Percentiles rank a stretch among this genome's conserved stretches.
These are phyloP conservation scores for Nicotiana tabacum DNA, from an alignment of 257 asterid genomes.

Conservation along the genomic window DNA sequence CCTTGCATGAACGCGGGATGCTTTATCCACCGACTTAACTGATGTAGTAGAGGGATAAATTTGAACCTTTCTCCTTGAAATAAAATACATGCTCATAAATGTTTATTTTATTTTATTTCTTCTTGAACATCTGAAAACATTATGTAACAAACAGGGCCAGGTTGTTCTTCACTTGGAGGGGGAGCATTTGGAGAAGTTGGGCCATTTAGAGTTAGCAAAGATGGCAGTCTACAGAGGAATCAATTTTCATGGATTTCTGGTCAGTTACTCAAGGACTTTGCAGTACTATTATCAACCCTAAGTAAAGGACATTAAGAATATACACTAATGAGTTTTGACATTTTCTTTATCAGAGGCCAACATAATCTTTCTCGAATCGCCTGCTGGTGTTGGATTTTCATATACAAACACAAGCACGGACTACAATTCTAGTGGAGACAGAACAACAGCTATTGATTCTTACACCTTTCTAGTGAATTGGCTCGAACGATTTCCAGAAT, in stretches of 20 bases:
- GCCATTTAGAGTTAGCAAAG: conserved; percentile 18
- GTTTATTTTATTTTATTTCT: too few species aligned
- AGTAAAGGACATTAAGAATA: neutral
- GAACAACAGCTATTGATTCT: conserved; percentile 20
- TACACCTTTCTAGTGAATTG: conserved; percentile 17
- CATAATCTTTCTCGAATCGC: conserved; percentile 22
- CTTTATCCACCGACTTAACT: too few species aligned
- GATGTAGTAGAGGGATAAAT: too few species aligned
- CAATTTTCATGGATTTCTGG: conserved; percentile 21
- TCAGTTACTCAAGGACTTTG: neutral
- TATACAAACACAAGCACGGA: conserved; percentile 18
- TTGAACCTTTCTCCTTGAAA: neutral
- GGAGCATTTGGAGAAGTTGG: conserved; percentile 23
- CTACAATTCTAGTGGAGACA: conserved; percentile 11
- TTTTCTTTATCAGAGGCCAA: conserved; percentile 19
- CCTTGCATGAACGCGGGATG: too few species aligned
- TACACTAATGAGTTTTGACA: neutral
- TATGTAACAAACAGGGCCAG: conserved; percentile 3
- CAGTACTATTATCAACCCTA: neutral
- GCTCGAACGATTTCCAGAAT: conserved; percentile 27
- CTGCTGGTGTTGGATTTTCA: conserved; percentile 24
- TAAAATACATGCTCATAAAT: neutral
- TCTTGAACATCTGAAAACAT: neutral
- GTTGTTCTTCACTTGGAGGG: conserved; percentile 21
- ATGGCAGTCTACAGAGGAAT: conserved; percentile 6